These are phyloP conservation scores for Dysphania ambrosioides DNA, from an alignment of 148 eudicot genomes.

Conservation along the genomic window DNA sequence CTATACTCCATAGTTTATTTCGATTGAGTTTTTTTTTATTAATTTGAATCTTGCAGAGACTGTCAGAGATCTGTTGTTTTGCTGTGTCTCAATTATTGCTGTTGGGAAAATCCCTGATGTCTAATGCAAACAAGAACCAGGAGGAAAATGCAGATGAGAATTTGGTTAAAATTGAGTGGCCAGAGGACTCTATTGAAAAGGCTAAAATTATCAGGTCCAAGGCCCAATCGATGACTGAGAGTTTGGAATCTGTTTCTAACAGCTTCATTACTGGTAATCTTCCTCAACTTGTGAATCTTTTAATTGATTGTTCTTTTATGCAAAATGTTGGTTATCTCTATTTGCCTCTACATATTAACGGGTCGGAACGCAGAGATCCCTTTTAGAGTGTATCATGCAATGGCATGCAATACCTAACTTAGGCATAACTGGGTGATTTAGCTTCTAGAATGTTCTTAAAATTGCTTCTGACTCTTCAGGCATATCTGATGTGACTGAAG, in stretches of 20 bases:
- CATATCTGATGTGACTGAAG: constrained; percentile 87
- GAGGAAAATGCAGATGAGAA: constrained; percentile 49
- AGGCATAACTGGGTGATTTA: background rate
- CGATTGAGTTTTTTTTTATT: background rate
- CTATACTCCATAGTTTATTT: background rate
- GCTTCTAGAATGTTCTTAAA: background rate
- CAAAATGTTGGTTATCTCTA: background rate
- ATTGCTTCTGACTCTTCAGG: constrained; percentile 42
- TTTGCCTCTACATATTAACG: background rate
- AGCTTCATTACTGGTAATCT: constrained; percentile 78
- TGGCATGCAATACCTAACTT: no score
- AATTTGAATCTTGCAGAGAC: constrained; percentile 51
- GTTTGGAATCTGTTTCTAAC: constrained; percentile 71
- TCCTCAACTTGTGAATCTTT: background rate
- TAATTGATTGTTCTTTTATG: background rate
- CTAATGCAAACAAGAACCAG: constrained; percentile 59
- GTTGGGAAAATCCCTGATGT: constrained; percentile 80
- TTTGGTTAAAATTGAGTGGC: constrained; percentile 62
- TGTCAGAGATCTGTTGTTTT: constrained; percentile 90
- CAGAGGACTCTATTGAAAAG: constrained; percentile 81
- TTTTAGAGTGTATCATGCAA: no score
- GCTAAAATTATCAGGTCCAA: constrained; percentile 70
- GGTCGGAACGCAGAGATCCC: background rate
- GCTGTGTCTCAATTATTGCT: constrained; percentile 77
- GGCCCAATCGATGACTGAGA: constrained; percentile 66